Base-by-base conservation (phyloP, 2,329 filamentous ascomycete genomes). In the Raffaelea albimanens region DNA sequence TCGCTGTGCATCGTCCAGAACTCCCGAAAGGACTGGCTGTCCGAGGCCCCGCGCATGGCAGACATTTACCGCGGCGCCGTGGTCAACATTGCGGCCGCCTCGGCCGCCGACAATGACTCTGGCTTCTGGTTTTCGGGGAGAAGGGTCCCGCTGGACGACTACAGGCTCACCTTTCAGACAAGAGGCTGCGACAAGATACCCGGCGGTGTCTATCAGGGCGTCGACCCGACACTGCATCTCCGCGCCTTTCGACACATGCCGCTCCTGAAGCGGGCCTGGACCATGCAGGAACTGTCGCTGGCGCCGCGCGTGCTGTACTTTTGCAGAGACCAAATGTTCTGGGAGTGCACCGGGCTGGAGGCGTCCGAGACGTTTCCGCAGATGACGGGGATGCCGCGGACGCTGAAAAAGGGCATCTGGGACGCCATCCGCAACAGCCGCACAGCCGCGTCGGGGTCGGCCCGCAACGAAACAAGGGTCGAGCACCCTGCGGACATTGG, bases 251-350 rank as follows among this genome's bases (percentile, higher is more conserved):
- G n/a, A n/a, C n/a, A n/a, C n/a, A n/a, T n/a, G 25, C 18, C 33
- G 22, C 14, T 42, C 19, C 22, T 42, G 19, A 50, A 33, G 2
- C 53, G 59, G 3, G 58, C 53, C 9, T 62, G 60, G 60, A 58
- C 59, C 3, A 46, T 60, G 4, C 60, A 62, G 51, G 60, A 61
- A 45, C 46, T 56, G 34, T 47, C 54, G 19, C 51, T 63, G 5
- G 53, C 58, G 1, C 52, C 49, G 14, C 55, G 61, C 9, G 16
- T 16, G 31, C 31, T 34, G 16, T 16, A 34, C 16, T 34, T 34
- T 16, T 34, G 31, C 31, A 16, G 16, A 16, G 31, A 16, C 31
- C 10, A 34, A 34, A 34, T 34, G 31, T 34, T 34, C 31, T 34
- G 31, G 31, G 10, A 34, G 31, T 34, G 31, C 31, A 16, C 10